Percentiles rank a stretch among this genome's conserved stretches.
Conservation (phyloP, 805 yeast genomes). For the Scheffersomyces coipomensis region DNA sequence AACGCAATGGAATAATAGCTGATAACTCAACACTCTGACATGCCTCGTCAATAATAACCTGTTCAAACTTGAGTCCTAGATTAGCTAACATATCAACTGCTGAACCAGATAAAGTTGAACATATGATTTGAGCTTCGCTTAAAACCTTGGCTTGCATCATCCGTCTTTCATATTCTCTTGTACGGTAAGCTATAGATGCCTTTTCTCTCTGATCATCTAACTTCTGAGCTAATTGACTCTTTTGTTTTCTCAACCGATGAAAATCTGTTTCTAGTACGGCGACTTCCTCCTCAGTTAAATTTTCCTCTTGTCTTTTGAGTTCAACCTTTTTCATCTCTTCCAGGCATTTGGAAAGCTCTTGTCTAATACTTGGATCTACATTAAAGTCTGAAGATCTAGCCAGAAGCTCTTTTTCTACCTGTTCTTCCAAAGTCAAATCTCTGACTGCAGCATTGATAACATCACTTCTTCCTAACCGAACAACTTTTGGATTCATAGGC, state of each 20-base stretch:
- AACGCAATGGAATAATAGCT: constrained; percentile 85
- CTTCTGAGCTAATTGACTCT: constrained; percentile 68
- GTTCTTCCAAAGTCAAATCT: constrained; percentile 81
- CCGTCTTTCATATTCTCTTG: constrained; percentile 74
- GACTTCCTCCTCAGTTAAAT: constrained; percentile 39
- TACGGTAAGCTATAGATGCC: constrained; percentile 65
- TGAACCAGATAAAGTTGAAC: constrained; percentile 90
- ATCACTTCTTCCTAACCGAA: constrained; percentile 87
- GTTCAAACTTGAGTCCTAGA: constrained; percentile 75
- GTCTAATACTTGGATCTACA: constrained; percentile 48
- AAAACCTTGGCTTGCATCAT: constrained; percentile 72
- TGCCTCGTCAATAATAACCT: constrained; percentile 95
- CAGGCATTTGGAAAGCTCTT: constrained; percentile 50
- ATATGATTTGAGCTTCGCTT: constrained; percentile 76
- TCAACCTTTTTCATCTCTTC: constrained; percentile 50
- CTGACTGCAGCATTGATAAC: constrained; percentile 80
- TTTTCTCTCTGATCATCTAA: constrained; percentile 79
- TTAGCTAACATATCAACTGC: constrained; percentile 84
- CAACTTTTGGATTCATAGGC: constrained; percentile 60
- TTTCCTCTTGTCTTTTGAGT: constrained; percentile 8
- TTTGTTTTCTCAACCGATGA: constrained; percentile 55
- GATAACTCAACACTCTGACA: constrained; percentile 95
- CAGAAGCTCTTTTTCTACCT: constrained; percentile 63
- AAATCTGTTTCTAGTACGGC: constrained; percentile 48
- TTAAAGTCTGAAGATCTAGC: constrained; percentile 32